Evolutionary conservation across 768 basidiomycete species (phyloP).

Genomic region (Chalciporus chontae): DNA sequence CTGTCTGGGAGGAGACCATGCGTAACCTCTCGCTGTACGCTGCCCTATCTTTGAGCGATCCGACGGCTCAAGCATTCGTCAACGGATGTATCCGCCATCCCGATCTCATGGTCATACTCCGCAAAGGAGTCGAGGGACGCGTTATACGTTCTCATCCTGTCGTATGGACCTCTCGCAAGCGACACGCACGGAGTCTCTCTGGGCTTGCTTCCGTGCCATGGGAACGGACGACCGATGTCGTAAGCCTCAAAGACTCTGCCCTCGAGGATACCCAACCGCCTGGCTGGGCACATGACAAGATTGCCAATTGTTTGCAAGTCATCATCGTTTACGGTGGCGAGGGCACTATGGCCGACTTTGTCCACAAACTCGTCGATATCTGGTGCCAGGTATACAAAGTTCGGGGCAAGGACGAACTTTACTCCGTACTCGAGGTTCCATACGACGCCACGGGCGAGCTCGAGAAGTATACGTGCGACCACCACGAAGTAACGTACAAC

Average conservation of each 20-base stretch:
- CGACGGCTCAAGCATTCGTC: conserved; percentile 27
- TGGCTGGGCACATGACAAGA: conserved; percentile 10
- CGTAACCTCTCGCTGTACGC: conserved; percentile 26
- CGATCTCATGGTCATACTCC: conserved; percentile 30
- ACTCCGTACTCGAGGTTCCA: conserved; percentile 15
- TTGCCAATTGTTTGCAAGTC: conserved; percentile 31
- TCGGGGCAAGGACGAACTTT: conserved; percentile 18
- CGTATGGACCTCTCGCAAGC: conserved; percentile 28
- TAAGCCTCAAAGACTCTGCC: conserved; percentile 17
- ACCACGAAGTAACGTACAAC: conserved; percentile 3
- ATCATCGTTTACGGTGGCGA: conserved; percentile 26
- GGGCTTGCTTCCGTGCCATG: conserved; percentile 23
- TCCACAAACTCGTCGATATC: conserved; percentile 23
- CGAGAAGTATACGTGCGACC: conserved; percentile 14
- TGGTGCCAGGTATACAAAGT: conserved; percentile 29
- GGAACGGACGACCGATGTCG: conserved; percentile 19
- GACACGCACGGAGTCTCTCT: conserved; percentile 25
- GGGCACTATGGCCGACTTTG: conserved; percentile 29
- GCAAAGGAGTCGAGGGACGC: conserved; percentile 26
- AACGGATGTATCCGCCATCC: conserved; percentile 31
- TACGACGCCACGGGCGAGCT: conserved; percentile 27
- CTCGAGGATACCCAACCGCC: conserved; percentile 25
- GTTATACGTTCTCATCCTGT: conserved; percentile 23
- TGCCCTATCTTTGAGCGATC: conserved; percentile 27
- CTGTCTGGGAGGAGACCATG: conserved; percentile 29